phyloP scores from a whole-genome alignment of 257 asterid species.

The Thymus mandschuricus region DNA sequence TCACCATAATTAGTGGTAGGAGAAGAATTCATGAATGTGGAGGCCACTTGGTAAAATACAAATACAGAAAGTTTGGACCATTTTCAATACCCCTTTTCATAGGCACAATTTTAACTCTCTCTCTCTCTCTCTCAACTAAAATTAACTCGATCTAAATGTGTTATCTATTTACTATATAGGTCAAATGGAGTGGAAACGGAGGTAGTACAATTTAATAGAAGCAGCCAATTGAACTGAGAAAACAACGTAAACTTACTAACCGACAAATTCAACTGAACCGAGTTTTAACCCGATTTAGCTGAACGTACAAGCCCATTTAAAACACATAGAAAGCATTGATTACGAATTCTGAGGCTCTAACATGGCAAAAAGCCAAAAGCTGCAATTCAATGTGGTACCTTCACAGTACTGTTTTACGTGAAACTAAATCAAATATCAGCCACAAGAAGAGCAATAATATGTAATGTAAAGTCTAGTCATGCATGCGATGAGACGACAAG shows the following conservation, averaged over 20 bases:
- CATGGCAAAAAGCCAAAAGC: background rate
- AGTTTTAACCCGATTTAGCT: too few species aligned
- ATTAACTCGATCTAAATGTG: background rate
- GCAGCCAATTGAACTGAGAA: too few species aligned
- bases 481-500: background rate
- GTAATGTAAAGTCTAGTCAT: background rate
- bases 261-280: too few species aligned
- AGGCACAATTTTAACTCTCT: background rate
- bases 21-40: conserved; percentile 26
- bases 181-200: too few species aligned
- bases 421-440: background rate
- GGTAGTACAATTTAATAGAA: too few species aligned
- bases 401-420: background rate
- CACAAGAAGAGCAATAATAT: background rate
- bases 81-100: background rate
- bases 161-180: too few species aligned
- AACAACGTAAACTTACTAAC: too few species aligned
- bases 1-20: conserved; percentile 33
- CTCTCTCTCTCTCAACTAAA: background rate
- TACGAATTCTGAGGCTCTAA: background rate
- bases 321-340: background rate
- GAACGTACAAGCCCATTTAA: too few species aligned
- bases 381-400: background rate
- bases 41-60: conserved; percentile 24
- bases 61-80: conserved; percentile 15